These are phyloP conservation scores for Helichrysum umbraculigerum DNA, from an alignment of 129 eudicot genomes.

Conservation along the genomic window DNA sequence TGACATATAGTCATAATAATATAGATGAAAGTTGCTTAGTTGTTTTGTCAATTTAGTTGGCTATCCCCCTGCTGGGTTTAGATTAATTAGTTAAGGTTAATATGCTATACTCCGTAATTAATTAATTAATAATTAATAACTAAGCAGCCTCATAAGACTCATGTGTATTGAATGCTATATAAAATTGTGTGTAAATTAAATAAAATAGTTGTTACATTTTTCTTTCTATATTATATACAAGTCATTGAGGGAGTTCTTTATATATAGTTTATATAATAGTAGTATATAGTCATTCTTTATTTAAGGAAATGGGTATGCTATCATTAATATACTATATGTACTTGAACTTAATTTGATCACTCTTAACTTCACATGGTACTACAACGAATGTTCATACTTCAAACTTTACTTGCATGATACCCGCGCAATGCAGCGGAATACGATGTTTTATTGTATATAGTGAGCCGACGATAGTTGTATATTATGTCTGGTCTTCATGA, in stretches of 20 bases:
- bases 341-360: too few relatives aligned
- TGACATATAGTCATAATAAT: too few relatives aligned
- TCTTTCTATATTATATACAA: constrained; percentile 2
- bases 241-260: constrained; percentile 29
- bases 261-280: too few relatives aligned
- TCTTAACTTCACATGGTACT: too few relatives aligned
- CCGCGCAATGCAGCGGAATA: too few relatives aligned
- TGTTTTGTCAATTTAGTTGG: not conserved
- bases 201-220: not conserved
- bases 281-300: not conserved
- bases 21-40: not conserved
- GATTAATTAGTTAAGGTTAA: not conserved
- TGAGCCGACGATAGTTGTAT: too few relatives aligned
- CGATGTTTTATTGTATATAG: too few relatives aligned
- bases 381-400: too few relatives aligned
- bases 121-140: not conserved
- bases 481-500: too few relatives aligned
- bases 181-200: not conserved
- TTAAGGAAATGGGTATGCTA: constrained; percentile 28
- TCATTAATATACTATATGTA: too few relatives aligned
- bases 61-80: not conserved
- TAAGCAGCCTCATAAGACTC: constrained; percentile 25
- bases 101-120: not conserved
- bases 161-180: not conserved
- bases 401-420: too few relatives aligned